These are phyloP conservation scores for Dimargaris xerosporica DNA, from an alignment of 192 early-diverging fungal genomes.

Conservation along the genomic window DNA sequence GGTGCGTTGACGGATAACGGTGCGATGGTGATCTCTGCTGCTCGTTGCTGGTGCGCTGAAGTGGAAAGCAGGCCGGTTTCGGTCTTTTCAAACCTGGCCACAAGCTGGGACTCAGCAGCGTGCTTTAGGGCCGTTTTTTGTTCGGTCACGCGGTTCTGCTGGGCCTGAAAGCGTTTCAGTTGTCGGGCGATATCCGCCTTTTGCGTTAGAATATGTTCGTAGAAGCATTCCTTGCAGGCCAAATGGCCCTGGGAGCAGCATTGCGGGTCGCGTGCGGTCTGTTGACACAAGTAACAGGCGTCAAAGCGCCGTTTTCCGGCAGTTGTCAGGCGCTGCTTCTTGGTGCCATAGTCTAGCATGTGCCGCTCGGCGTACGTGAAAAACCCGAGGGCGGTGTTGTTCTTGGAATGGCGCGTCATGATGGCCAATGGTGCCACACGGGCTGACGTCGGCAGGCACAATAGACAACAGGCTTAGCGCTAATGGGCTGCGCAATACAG, in stretches of 20 bases:
- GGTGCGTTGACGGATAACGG: neutral
- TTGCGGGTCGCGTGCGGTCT: conserved; percentile 52
- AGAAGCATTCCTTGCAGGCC: conserved; percentile 80
- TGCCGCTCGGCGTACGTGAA: conserved; percentile 85
- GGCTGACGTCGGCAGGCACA: neutral
- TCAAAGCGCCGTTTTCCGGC: conserved; percentile 75
- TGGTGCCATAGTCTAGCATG: conserved; percentile 79
- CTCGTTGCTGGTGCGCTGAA: neutral
- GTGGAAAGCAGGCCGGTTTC: neutral
- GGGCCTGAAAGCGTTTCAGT: neutral
- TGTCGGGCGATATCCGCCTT: conserved; percentile 48
- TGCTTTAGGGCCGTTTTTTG: neutral
- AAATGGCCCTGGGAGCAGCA: conserved; percentile 64
- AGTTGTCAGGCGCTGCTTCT: conserved; percentile 68
- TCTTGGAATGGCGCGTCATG: conserved; percentile 84
- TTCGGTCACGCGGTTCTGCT: neutral
- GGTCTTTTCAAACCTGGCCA: conserved; percentile 1
- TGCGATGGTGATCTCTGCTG: neutral
- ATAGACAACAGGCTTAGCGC: too few species aligned
- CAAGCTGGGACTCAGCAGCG: neutral
- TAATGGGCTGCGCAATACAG: too few species aligned
- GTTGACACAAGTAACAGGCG: conserved; percentile 77
- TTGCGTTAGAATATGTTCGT: conserved; percentile 68
- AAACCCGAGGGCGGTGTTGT: conserved; percentile 76
- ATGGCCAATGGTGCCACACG: neutral